These are phyloP conservation scores for Aeminium ludgeri DNA, from an alignment of 495 filamentous ascomycete species.

Conservation along the genomic window DNA sequence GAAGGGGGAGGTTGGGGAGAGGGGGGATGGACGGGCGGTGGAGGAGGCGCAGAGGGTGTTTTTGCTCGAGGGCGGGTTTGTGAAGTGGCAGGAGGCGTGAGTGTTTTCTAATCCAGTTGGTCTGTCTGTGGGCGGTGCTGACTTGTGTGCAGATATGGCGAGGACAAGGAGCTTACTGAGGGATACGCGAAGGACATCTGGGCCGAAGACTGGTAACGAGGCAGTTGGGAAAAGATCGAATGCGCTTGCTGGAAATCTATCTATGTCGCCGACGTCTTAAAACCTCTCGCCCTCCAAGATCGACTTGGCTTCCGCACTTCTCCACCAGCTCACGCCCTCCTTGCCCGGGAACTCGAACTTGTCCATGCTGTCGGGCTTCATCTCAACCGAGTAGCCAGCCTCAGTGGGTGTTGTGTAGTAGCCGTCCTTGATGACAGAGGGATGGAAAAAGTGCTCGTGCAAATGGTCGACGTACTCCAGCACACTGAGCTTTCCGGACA, in stretches of 20 bases:
- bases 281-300: slow-evolving; percentile 27
- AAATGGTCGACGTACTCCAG: slow-evolving; percentile 87
- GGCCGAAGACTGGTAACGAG: slow-evolving; percentile 24
- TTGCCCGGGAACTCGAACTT: slow-evolving; percentile 57
- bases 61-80: slow-evolving; percentile 74
- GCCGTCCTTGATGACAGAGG: slow-evolving; percentile 61
- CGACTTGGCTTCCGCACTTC: slow-evolving; percentile 24
- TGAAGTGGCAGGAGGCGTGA: slow-evolving; percentile 75
- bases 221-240: not conserved
- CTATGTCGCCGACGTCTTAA: slow-evolving; percentile 3
- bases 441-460: slow-evolving; percentile 84
- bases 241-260: not conserved
- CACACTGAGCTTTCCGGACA: slow-evolving; percentile 62
- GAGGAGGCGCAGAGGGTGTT: slow-evolving; percentile 41
- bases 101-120: slow-evolving; percentile 20
- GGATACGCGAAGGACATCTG: slow-evolving; percentile 75
- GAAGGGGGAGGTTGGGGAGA: slow-evolving; percentile 22
- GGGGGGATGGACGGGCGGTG: slow-evolving; percentile 13
- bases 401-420: slow-evolving; percentile 74
- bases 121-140: no score
- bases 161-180: slow-evolving; percentile 69
- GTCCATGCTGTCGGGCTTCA: slow-evolving; percentile 79
- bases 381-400: slow-evolving; percentile 80
- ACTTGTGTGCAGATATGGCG: slow-evolving; percentile 33
- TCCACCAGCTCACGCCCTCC: slow-evolving; percentile 68